Base-by-base conservation (phyloP, 768 basidiomycete genomes). In the Roridomyces roridus region DNA sequence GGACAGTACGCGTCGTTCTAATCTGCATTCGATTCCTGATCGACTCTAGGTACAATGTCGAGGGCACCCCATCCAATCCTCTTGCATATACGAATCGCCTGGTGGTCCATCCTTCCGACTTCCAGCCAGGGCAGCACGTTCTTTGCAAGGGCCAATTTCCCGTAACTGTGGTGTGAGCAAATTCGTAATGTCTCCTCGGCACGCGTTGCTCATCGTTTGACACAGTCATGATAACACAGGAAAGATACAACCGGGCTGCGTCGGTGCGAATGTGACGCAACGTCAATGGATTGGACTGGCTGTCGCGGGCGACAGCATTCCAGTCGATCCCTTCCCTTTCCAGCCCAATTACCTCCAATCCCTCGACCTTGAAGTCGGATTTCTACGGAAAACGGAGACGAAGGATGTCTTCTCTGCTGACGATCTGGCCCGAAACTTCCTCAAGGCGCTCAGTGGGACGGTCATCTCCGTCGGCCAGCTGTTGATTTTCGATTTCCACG, bases 251-350 rank as follows among this genome's bases (percentile, higher is more conserved):
- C 85, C 85, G 0, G 89, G 92, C 4, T 73, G 76, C 2, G 80
- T 98, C 25, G 94, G 89, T n/a, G 86, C 87, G 6, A 89, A 91
- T 25, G 80, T 85, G 21, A 74, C 85, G 55, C 92, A 94, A 56
- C 85, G 97, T 10, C 87, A 92, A 74, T 99, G 94, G 94, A 89
- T 95, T 39, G 88, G 88, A 6, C 80, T 98, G 7, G 94, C 94
- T 15, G 72, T 89, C 36, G 72, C 78, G 3, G 94, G 94, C 0
- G 95, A 97, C 68, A 67, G 77, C 14, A 89, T 92, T 48, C 82
- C 87, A 15, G 80, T 96, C 35, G 86, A 90, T 51, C 72, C 82
- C 2, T 79, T 92, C 20, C 77, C 83, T 15, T 69, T 81, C 7
- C 77, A 83, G 26, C 81, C 83, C 0, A 76, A 81, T 46, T 96